Evolutionary conservation across 1,284 basidiomycete genomes (phyloP), one percentile per base, ranked within the genome.

Genomic region (Paramarasmius palmivorus): DNA sequence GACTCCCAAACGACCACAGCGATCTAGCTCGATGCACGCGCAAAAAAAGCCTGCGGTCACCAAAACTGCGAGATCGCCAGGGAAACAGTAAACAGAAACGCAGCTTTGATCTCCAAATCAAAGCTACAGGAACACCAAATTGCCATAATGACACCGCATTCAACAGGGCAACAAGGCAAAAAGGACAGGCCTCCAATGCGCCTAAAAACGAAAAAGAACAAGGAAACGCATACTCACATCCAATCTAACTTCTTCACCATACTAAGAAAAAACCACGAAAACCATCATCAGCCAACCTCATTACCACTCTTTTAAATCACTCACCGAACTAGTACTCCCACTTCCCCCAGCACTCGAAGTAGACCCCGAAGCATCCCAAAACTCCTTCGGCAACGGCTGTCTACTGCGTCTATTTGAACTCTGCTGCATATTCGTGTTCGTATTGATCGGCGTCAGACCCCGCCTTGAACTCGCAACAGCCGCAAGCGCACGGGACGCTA

Each of bases 351-450:
- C 65, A 44, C 68, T 68, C n/a, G n/a, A n/a, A n/a, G n/a, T n/a
- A 44, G 59, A 61, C 19, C 29, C 14, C 48, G 76, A 66, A n/a
- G n/a, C n/a, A 14, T 66, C 75, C 26, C 76, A 71, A 63, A 88
- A 89, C 62, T 89, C 86, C 38, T 70, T 72, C 0, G 88, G 88
- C 54, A 90, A 63, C 0, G 81, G 77, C 45, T 79, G 78, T 41
- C 82, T 70, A n/a, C 74, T 76, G 55, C n/a, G n/a, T n/a, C n/a
- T n/a, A n/a, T 67, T 75, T 57, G 78, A 75, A 40, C 71, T 73
- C 49, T 68, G n/a, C n/a, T n/a, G 71, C n/a, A 58, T 64, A 47
- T 63, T 66, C 75, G 55, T 74, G 77, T 38, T 75, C 67, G 78
- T 75, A 40, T 71, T 73, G 49, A 68, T 72, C n/a, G 59, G 64